Percentiles rank a stretch among this genome's conserved stretches.
Evolutionary conservation across 2,329 filamentous ascomycete species (phyloP).

Genomic region (Acarospora socialis): DNA sequence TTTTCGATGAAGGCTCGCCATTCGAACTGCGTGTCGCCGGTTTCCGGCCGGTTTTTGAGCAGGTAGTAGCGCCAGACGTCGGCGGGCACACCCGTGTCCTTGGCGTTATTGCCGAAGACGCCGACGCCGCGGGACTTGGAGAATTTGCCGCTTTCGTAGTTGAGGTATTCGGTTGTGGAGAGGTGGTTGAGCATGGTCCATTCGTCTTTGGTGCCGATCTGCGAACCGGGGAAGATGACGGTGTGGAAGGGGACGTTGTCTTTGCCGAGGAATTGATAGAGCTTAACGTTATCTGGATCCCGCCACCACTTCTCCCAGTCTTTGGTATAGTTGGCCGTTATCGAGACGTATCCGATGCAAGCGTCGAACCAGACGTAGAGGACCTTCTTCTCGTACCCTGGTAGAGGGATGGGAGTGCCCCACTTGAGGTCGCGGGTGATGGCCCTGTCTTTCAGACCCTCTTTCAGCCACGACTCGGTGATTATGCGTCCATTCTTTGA

Average conservation of each 20-base stretch:
- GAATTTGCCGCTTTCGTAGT: constrained; percentile 84
- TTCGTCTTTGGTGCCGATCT: constrained; percentile 67
- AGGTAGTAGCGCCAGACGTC: constrained; percentile 94
- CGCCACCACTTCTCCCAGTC: constrained; percentile 94
- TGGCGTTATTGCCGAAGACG: constrained; percentile 81
- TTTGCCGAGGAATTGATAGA: constrained; percentile 95
- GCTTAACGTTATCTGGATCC: constrained; percentile 69
- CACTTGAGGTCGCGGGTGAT: constrained; percentile 90
- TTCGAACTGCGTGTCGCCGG: constrained; percentile 76
- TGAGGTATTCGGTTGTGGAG: constrained; percentile 78
- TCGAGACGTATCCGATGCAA: constrained; percentile 89
- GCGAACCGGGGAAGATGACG: constrained; percentile 78
- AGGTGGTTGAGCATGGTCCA: constrained; percentile 87
- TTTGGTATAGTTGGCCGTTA: constrained; percentile 77
- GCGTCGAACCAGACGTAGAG: constrained; percentile 92
- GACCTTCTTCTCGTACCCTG: constrained; percentile 59
- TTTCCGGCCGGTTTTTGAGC: constrained; percentile 71
- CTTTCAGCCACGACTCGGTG: constrained; percentile 65
- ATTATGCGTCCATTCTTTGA: constrained; percentile 61
- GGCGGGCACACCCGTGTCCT: constrained; percentile 67
- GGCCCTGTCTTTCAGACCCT: constrained; percentile 71
- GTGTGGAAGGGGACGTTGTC: constrained; percentile 80
- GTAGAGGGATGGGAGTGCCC: constrained; percentile 52
- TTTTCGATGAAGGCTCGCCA: constrained; percentile 70
- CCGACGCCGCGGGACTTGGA: constrained; percentile 81